Base-by-base conservation (phyloP, 345 rosid species). In the Kandelia obovata region DNA sequence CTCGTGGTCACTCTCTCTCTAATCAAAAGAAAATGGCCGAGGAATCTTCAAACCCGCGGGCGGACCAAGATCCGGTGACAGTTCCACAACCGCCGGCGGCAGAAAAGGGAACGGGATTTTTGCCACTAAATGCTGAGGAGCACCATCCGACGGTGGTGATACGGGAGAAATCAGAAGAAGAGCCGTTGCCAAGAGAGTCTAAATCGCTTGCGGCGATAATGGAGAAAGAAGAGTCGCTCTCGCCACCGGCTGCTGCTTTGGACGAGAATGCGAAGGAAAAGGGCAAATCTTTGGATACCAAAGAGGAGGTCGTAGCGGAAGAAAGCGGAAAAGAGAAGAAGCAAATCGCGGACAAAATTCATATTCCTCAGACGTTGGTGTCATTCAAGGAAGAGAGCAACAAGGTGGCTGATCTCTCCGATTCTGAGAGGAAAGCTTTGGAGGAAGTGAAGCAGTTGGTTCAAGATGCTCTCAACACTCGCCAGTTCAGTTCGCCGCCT, bases 371-470 rank as follows among this genome's bases (percentile, higher is more conserved):
- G 10, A 27, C 58, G 32, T 66, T 87, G 6, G 80, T 69, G 15
- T 86, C 91, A 23, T 89, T 87, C 71, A 86, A 87, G 82, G 92
- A 90, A 71, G 91, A 90, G 79, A 82, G 83, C 62, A 84, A 90
- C 72, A 73, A 81, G 35, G 89, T 83, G 39, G 77, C 75, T 4
- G 89, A 86, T 61, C 78, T 87, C 53, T 86, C 91, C 3, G 84
- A 86, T 30, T 8, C 79, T 5, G 79, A 89, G 61, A 84, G 73
- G 74, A 89, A 83, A 71, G 87, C 89, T 7, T 80, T 84, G 2
- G 88, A 87, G 1, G 96, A 89, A 58, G 68, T 89, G 20, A 87
- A 82, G 53, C 77, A 75, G 25, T 79, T 89, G 17, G 80, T 89
- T n/a, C 88, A 81, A 8, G 86, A 87, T 39, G 89, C 91, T 46